A percentile compares a stretch with the other conserved stretches of the same genome.
Conservation (phyloP, 441 rosid genomes). For the Gossypium trilobum region DNA sequence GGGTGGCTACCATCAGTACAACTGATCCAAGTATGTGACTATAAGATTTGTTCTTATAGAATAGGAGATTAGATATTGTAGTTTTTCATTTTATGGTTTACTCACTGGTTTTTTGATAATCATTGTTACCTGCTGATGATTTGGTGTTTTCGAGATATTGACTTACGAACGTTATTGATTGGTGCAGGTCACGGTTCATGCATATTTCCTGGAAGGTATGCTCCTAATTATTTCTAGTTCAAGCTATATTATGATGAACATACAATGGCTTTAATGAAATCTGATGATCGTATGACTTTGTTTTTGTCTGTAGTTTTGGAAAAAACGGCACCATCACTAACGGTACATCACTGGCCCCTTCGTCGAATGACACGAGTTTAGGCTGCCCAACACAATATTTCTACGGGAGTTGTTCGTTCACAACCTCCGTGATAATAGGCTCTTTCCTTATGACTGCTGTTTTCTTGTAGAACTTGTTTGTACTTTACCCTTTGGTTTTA, state of each 20-base stretch:
- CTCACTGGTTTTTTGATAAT: neutral
- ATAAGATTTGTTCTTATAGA: neutral
- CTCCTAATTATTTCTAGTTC: neutral
- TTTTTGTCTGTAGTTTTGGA: conserved; percentile 41
- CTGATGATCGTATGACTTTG: conserved; percentile 11
- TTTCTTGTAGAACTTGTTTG: conserved; percentile 39
- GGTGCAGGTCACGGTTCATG: conserved; percentile 67
- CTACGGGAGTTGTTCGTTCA: conserved; percentile 26
- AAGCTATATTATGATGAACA: neutral
- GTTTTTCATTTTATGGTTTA: neutral
- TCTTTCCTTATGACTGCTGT: conserved; percentile 28
- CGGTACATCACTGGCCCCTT: conserved; percentile 61
- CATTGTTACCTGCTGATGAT: neutral
- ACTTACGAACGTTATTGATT: conserved; percentile 16
- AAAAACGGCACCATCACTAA: conserved; percentile 61
- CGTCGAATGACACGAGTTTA: conserved; percentile 59
- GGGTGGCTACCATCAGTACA: conserved; percentile 72
- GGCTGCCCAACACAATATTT: conserved; percentile 30
- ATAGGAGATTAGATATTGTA: neutral
- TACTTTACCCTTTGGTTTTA: conserved; percentile 8
- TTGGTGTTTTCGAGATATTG: neutral
- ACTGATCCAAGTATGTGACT: conserved; percentile 71
- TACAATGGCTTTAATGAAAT: neutral
- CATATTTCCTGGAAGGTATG: conserved; percentile 74
- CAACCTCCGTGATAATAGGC: conserved; percentile 40